Evolutionary conservation across 768 basidiomycete genomes (phyloP), one percentile per base, ranked within the genome.

Genomic region (Phaeotremella fagi): DNA sequence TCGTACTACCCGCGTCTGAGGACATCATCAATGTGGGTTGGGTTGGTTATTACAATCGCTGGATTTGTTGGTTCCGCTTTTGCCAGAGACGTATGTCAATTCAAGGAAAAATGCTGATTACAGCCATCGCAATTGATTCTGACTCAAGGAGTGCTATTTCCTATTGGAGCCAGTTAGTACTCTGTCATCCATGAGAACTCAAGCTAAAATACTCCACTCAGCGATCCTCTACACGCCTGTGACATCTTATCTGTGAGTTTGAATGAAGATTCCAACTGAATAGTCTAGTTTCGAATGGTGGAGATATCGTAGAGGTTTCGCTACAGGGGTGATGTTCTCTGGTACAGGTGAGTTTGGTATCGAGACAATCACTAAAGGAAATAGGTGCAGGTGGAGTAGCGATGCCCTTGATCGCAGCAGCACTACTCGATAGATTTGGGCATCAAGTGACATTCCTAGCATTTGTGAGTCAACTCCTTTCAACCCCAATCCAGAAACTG

Each of bases 91-190:
- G 58, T 60, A 35, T 38, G 58, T 53, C 20, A 20, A 41, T 6
- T 41, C 29, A 9, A 29, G 27, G 24, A 20, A 31, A 18, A 22
- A 2, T 16, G 18, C 43, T 41, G 35, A 14, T 50, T 7, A 4
- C n/a, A 59, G 61, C 48, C 45, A 25, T 49, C 43, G 24, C 24
- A 25, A 16, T 23, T 59, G 15, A 47, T 63, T 24, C 20, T 60
- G 18, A 54, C 51, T 29, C 61, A 63, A 45, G 61, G 61, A 1
- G 58, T 55, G 4, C 29, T 59, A 35, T 63, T 60, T 33, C 54
- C 53, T 23, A 31, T 63, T 22, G 61, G 61, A 15, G 61, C 58
- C 7, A 57, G 61, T 63, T 28, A 63, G 61, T 63, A n/a, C n/a
- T n/a, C n/a, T n/a, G n/a, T n/a, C n/a, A n/a, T n/a, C n/a, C 5